Percentiles rank a stretch among this genome's conserved stretches.
phyloP scores from a whole-genome alignment of 148 eudicot genomes.

The Fallopia convolvulus region DNA sequence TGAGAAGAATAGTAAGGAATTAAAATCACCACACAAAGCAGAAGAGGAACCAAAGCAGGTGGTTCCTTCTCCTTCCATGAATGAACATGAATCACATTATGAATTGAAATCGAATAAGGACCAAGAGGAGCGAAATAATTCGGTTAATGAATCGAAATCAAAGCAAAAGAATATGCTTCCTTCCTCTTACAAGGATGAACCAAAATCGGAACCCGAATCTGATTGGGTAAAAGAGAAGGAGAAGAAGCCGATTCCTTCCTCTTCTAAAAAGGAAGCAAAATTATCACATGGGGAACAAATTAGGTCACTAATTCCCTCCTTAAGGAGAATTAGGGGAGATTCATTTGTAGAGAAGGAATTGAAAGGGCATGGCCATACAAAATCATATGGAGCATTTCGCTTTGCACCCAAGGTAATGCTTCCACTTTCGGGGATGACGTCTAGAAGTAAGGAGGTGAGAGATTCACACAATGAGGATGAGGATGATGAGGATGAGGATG shows the following conservation, averaged over 20 bases:
- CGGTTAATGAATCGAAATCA: not conserved
- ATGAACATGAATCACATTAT: not conserved
- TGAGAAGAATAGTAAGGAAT: slow-evolving; percentile 34
- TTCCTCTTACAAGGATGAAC: not conserved
- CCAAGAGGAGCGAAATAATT: not conserved
- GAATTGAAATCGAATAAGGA: not conserved
- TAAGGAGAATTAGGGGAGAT: not conserved
- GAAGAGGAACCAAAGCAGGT: slow-evolving; percentile 25
- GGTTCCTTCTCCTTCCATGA: not conserved
- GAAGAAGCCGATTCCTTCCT: not conserved
- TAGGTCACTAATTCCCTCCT: not conserved
- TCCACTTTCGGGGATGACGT: slow-evolving; percentile 15
- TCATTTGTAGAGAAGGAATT: not conserved
- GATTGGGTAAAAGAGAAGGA: not conserved
- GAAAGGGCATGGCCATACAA: not conserved
- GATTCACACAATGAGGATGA: slow-evolving; percentile 45
- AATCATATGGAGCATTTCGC: slow-evolving; percentile 24
- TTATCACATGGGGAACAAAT: not conserved
- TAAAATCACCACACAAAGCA: not conserved
- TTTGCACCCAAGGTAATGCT: slow-evolving; percentile 39
- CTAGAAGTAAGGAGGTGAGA: slow-evolving; percentile 20
- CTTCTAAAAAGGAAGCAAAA: not conserved
- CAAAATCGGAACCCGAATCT: not conserved
- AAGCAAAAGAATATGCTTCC: not conserved
- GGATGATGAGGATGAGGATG: slow-evolving; percentile 17